Evolutionary conservation across 2,329 filamentous ascomycete genomes (phyloP).

Genomic region (Fusarium pseudograminearum): DNA sequence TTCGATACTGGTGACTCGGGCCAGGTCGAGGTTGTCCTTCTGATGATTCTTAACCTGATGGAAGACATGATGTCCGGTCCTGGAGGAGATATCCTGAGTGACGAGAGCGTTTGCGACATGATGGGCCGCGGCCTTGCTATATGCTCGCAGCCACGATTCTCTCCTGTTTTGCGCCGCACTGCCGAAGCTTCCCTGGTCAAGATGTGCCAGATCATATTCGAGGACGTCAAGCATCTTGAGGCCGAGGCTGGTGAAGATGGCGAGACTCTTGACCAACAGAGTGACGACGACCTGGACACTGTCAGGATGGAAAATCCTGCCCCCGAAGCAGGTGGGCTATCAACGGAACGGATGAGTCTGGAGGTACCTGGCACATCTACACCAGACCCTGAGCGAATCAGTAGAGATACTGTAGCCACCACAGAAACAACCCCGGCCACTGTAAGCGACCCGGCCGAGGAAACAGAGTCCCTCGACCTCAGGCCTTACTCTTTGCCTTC

Average conservation of each 20-base stretch:
- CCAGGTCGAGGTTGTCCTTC: conserved; percentile 92
- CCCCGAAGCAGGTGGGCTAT: conserved; percentile 37
- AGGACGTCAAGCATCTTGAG: conserved; percentile 85
- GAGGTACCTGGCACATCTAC: conserved; percentile 33
- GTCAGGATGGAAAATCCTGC: conserved; percentile 78
- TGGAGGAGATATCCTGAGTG: conserved; percentile 91
- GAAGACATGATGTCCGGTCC: conserved; percentile 97
- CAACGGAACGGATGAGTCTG: conserved; percentile 35
- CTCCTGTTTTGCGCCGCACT: conserved; percentile 87
- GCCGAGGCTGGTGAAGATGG: conserved; percentile 77
- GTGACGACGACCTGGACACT: conserved; percentile 76
- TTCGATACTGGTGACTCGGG: conserved; percentile 97
- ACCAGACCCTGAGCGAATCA: conserved; percentile 46
- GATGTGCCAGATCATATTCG: conserved; percentile 99
- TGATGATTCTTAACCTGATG: conserved; percentile 97
- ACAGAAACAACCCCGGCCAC: conserved; percentile 49
- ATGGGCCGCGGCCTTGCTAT: conserved; percentile 98
- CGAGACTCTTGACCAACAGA: conserved; percentile 73
- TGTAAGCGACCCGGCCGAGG: conserved; percentile 53
- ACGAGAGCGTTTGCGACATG: conserved; percentile 99
- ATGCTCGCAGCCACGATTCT: conserved; percentile 93
- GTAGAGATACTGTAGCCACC: conserved; percentile 67
- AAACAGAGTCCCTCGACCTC: conserved; percentile 68
- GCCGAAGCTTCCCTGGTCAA: conserved; percentile 98
- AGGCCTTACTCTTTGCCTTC: conserved; percentile 94